Percentiles rank a stretch among this genome's conserved stretches.
Evolutionary conservation across 169 alveolate species (phyloP).

Genomic region (Cryptosporidium felis): DNA sequence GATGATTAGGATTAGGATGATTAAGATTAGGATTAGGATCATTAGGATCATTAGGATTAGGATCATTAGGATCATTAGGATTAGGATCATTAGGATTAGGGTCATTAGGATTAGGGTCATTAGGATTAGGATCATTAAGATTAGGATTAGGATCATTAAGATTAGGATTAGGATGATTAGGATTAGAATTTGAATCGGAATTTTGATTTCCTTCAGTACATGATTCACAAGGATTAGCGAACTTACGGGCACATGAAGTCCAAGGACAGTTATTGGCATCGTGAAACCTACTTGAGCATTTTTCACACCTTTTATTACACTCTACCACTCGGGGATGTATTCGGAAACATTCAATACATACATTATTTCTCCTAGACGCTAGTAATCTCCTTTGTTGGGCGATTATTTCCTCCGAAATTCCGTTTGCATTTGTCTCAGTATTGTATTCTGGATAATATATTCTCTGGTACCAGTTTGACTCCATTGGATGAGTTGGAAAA

Average conservation of each 20-base stretch:
- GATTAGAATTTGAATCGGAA: not conserved
- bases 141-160: too few species aligned
- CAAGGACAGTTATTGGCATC: constrained; percentile 3
- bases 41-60: too few species aligned
- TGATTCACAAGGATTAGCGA: not conserved
- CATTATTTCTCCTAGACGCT: not conserved
- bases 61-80: too few species aligned
- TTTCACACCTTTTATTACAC: not conserved
- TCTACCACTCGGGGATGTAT: not conserved
- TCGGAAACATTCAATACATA: constrained; percentile 15
- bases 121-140: too few species aligned
- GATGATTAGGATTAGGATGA: too few species aligned
- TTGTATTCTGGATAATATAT: not conserved
- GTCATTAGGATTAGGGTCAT: too few species aligned
- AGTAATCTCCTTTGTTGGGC: not conserved
- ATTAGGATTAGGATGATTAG: too few species aligned
- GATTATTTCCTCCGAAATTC: not conserved
- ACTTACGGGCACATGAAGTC: not conserved
- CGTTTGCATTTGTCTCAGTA: not conserved
- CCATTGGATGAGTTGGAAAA: not conserved
- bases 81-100: too few species aligned
- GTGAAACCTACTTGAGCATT: constrained; percentile 40
- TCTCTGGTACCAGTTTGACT: not conserved
- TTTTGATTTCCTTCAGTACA: constrained; percentile 15
- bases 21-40: too few species aligned